Conservation (phyloP, 164 flowering plant species). For the Liriodendron chinense region DNA sequence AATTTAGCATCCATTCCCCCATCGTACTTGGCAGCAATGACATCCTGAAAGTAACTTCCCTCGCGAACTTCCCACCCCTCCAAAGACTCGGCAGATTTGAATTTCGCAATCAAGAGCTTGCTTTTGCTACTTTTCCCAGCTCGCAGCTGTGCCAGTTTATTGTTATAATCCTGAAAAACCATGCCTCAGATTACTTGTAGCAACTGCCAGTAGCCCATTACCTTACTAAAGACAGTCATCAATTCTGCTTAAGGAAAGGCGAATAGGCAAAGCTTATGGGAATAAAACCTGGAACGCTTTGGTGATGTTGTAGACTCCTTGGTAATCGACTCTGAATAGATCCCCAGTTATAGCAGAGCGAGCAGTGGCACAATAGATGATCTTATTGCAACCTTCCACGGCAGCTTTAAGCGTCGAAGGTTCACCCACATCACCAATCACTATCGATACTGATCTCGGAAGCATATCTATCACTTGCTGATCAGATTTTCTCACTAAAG, state of each 20-base stretch:
- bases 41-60: conserved; percentile 92
- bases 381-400: conserved; percentile 81
- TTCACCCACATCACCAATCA: conserved; percentile 97
- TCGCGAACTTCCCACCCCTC: conserved; percentile 81
- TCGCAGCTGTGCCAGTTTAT: conserved; percentile 75
- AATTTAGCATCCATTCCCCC: conserved; percentile 95
- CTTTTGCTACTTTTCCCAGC: conserved; percentile 98
- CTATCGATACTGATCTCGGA: conserved; percentile 85
- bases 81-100: conserved; percentile 67
- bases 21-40: conserved; percentile 72
- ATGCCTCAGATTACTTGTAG: neutral
- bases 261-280: neutral
- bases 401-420: conserved; percentile 61
- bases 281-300: conserved; percentile 85
- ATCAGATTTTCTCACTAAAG: conserved; percentile 76
- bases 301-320: conserved; percentile 77
- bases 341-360: conserved; percentile 91
- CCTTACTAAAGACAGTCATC: neutral
- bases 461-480: conserved; percentile 68
- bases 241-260: neutral
- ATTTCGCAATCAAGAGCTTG: conserved; percentile 88
- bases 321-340: conserved; percentile 82
- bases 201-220: neutral
- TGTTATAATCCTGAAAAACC: conserved; percentile 76
- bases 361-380: conserved; percentile 97